Evolutionary conservation across 1,284 basidiomycete species (phyloP), one percentile per base, ranked within the genome.

Genomic region (Melampsora americana): DNA sequence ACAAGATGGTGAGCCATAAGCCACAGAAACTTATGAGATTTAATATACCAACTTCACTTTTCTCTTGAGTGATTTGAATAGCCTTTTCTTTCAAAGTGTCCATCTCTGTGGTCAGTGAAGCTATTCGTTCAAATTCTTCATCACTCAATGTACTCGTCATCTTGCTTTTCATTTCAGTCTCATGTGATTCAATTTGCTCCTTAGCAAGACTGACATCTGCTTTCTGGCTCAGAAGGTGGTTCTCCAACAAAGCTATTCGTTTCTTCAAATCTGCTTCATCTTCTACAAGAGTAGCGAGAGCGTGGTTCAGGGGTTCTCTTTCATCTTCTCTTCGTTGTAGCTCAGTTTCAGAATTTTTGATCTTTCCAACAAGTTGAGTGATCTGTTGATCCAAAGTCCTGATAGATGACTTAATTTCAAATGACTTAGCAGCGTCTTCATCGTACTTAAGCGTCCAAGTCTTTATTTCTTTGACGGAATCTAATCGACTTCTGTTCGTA

Each of bases 401-500:
- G 73, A 95, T 89, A 9, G 87, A 86, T 7, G 85, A 82, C 82
- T 91, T 92, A 73, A 94, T 90, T 80, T 95, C 92, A 72, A 86
- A 85, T 67, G 90, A 87, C 53, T 88, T 87, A 42, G 84, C 85
- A 0, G 87, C 86, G 78, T 92, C 90, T 0, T 86, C 84, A 50
- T 91, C 89, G 79, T 87, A 89, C 80, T 90, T 91, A 1, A 85
- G 83, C 62, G 89, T 87, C 92, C 93, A 97, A 6, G 85, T 86
- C 79, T 89, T 88, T 61, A 95, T 89, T 61, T 85, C 86, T 80
- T 90, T 90, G 82, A 95, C 90, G 0, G 89, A 90, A 80, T 98
- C 95, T 59, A 99, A 89, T 12, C 95, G 89, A 5, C 93, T 95
- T 56, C 92, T 87, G 6, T 92, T 88, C 28, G 93, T 86, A 83